Conservation (phyloP, 1,139 yeast genomes). For the Kodamaea plutei region DNA sequence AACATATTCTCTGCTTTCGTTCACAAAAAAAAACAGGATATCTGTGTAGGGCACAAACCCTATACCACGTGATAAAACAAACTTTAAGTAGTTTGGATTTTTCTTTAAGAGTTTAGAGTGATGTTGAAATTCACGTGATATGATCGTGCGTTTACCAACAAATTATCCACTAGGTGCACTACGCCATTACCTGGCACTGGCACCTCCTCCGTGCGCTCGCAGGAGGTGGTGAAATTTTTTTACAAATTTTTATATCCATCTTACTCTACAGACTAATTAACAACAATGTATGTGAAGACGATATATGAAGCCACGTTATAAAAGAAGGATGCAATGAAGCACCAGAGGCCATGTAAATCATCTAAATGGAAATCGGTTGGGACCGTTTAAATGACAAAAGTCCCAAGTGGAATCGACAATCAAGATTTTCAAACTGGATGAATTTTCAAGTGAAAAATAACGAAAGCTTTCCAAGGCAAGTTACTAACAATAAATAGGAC, state of each 20-base stretch:
- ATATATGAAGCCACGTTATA: not conserved
- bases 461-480: not conserved
- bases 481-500: conserved; percentile 66
- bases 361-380: too few relatives aligned
- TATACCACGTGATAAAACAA: too few relatives aligned
- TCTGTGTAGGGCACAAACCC: too few relatives aligned
- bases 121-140: conserved; percentile 6
- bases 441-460: not conserved
- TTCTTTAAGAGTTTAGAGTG: too few relatives aligned
- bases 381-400: too few relatives aligned
- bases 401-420: conserved; percentile 1
- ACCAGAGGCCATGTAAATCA: too few relatives aligned
- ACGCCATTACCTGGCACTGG: not conserved
- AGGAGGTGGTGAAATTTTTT: conserved; percentile 8
- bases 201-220: conserved; percentile 3
- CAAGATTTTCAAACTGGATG: too few relatives aligned
- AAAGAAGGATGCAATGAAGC: too few relatives aligned
- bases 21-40: too few relatives aligned
- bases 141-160: not conserved
- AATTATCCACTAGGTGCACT: conserved; percentile 1
- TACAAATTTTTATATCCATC: conserved; percentile 7
- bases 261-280: conserved; percentile 12
- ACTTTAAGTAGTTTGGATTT: too few relatives aligned
- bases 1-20: too few relatives aligned
- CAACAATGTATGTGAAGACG: conserved; percentile 14